Evolutionary conservation across 305 asterid genomes (phyloP), one percentile per base, ranked within the genome.

Genomic region (Coffea humblotiana): DNA sequence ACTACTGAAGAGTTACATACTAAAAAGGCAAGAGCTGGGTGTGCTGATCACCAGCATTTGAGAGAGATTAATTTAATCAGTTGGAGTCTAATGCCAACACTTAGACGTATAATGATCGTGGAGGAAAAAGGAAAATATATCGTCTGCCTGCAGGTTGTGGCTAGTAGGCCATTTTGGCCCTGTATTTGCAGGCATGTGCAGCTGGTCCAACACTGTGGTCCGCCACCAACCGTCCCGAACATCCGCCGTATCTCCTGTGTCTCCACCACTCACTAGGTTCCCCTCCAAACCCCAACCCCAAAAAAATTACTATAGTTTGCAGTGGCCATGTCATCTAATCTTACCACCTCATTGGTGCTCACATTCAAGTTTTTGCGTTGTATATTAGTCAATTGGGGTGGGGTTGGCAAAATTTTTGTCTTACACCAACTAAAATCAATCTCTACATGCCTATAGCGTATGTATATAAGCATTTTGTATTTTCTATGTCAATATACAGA

Each of bases 211-310:
- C 66, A 68, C 74, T 29, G 47, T 74, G 79, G 84, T 82, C 84
- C 81, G 82, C 85, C 80, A 85, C 65, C 73, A 66, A 74, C 61
- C n/a, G 54, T 4, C 75, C 80, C 72, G 10, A 77, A 80, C 80
- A 83, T 80, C 71, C 68, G 81, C 77, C 83, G 81, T 75, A 78
- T 71, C 77, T 78, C 51, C 71, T 10, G 78, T 83, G 72, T 73
- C 64, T 79, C 73, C 82, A 69, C 73, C 69, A 14, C 58, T 27
- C 69, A 14, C 58, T 27, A 19, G 35, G 63, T 47, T 29, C 32
- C 66, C 43, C 43, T 37, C 6, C 43, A 37, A 37, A 37, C 43
- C 43, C 43, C 43, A 37, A 15, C 51, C 78, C 63, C 3, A 2
- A 64, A 76, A 72, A 71, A 35, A 51, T 32, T 10, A 64, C 8